phyloP scores from a whole-genome alignment of 805 yeast genomes.

The Jamesozyma spencerorum region DNA sequence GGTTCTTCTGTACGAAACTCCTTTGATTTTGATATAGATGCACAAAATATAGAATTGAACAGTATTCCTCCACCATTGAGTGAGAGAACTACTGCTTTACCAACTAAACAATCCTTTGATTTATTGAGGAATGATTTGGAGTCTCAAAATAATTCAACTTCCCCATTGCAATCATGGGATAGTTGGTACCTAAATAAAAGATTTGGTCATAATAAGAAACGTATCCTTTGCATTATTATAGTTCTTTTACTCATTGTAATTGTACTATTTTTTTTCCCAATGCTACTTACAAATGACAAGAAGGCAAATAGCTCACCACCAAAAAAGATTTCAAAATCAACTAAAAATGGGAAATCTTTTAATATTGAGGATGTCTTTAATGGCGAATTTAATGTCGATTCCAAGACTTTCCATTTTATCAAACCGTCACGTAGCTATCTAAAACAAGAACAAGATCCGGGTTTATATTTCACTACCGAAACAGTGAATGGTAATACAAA shows the following conservation, averaged over 20 bases:
- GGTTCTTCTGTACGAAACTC: constrained; percentile 11
- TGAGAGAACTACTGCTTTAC: constrained; percentile 1
- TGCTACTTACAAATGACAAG: not conserved
- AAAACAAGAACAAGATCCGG: constrained; percentile 35
- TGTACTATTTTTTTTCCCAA: constrained; percentile 3
- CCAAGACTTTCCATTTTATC: constrained; percentile 20
- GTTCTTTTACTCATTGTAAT: not conserved
- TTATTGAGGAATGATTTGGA: constrained; percentile 3
- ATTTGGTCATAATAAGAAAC: constrained; percentile 7
- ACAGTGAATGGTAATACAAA: constrained; percentile 6
- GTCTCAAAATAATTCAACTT: not conserved
- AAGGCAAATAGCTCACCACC: not conserved
- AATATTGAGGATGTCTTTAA: constrained; percentile 17
- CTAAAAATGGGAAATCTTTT: constrained; percentile 8
- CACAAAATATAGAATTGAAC: constrained; percentile 1
- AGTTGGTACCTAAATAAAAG: constrained; percentile 7
- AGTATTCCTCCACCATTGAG: constrained; percentile 5
- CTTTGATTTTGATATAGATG: constrained; percentile 4
- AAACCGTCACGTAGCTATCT: constrained; percentile 16
- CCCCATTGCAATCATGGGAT: constrained; percentile 5
- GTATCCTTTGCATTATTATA: not conserved
- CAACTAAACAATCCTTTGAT: not conserved
- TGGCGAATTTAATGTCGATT: constrained; percentile 20
- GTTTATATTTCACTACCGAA: constrained; percentile 30
- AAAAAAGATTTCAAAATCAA: not conserved